These are phyloP conservation scores for Neofusicoccum kwambonambiense DNA, from an alignment of 2,329 filamentous ascomycete species.

Conservation along the genomic window DNA sequence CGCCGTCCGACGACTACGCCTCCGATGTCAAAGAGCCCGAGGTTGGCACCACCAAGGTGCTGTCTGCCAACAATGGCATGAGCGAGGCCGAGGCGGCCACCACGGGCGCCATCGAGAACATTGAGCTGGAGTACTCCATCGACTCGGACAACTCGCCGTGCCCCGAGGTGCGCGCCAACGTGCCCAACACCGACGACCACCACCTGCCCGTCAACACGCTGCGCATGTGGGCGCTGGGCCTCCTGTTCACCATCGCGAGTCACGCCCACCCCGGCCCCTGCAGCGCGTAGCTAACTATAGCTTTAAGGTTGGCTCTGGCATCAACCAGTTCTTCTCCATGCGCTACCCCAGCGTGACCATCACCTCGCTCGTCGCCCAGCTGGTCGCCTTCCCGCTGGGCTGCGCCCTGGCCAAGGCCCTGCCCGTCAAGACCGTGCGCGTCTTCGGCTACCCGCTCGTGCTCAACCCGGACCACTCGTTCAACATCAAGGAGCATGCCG, in stretches of 20 bases:
- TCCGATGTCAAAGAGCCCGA: constrained; percentile 3
- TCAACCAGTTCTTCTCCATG: constrained; percentile 33
- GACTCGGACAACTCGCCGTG: constrained; percentile 17
- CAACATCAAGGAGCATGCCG: constrained; percentile 62
- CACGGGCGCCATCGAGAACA: constrained; percentile 15
- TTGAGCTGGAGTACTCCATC: constrained; percentile 17
- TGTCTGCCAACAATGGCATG: constrained; percentile 3
- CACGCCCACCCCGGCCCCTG: background rate
- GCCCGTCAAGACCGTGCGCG: constrained; percentile 11
- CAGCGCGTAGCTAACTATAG: background rate
- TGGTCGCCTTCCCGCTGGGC: constrained; percentile 22
- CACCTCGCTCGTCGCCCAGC: constrained; percentile 50
- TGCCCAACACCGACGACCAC: constrained; percentile 17
- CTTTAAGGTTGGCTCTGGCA: constrained; percentile 19
- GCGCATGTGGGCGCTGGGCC: constrained; percentile 47
- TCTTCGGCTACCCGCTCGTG: constrained; percentile 12
- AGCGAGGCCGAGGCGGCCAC: constrained; percentile 12
- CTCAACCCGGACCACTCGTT: constrained; percentile 56
- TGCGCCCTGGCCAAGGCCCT: constrained; percentile 23
- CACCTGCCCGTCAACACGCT: constrained; percentile 40
- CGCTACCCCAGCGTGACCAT: constrained; percentile 54
- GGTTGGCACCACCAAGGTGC: constrained; percentile 5
- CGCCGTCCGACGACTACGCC: constrained; percentile 5
- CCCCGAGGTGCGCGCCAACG: constrained; percentile 16
- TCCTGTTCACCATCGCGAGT: constrained; percentile 45